Conservation (phyloP, 768 basidiomycete species). For the Pleurotus pulmonarius region DNA sequence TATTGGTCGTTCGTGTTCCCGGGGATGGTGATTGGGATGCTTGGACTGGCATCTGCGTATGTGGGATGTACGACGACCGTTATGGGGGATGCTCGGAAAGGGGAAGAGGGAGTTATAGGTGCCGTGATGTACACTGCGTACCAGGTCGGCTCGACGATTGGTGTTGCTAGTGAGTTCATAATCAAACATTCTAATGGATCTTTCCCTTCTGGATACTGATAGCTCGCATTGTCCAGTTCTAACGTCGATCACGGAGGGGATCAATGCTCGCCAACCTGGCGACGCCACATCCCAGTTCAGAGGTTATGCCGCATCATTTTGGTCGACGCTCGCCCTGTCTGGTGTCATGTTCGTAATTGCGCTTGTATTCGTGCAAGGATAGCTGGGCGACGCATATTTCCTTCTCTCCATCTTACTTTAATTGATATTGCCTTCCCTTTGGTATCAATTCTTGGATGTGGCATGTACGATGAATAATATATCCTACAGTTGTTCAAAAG, state of each 20-base stretch:
- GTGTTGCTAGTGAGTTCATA: constrained; percentile 4
- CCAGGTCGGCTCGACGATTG: constrained; percentile 9
- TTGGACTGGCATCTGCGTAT: constrained; percentile 37
- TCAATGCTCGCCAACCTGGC: not conserved
- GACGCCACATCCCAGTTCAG: not conserved
- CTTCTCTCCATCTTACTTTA: not conserved
- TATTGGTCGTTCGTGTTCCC: constrained; percentile 47
- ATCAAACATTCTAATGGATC: no score
- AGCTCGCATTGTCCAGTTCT: not conserved
- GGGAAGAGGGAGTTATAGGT: constrained; percentile 11
- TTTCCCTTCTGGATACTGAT: not conserved
- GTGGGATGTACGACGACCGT: constrained; percentile 12
- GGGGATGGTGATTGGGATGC: constrained; percentile 40
- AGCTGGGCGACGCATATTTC: not conserved
- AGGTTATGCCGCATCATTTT: not conserved
- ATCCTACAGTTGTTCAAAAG: no score
- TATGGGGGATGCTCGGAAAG: constrained; percentile 9
- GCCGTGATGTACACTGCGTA: constrained; percentile 12
- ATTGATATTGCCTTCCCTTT: no score
- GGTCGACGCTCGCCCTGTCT: not conserved
- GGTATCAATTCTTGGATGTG: no score
- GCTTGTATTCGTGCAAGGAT: not conserved
- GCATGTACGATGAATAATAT: no score
- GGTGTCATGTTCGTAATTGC: not conserved
- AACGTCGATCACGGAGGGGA: not conserved